Percentiles rank a stretch among this genome's conserved stretches.
These are phyloP conservation scores for Dalbergia oliveri DNA, from an alignment of 306 rosid species.

Conservation along the genomic window DNA sequence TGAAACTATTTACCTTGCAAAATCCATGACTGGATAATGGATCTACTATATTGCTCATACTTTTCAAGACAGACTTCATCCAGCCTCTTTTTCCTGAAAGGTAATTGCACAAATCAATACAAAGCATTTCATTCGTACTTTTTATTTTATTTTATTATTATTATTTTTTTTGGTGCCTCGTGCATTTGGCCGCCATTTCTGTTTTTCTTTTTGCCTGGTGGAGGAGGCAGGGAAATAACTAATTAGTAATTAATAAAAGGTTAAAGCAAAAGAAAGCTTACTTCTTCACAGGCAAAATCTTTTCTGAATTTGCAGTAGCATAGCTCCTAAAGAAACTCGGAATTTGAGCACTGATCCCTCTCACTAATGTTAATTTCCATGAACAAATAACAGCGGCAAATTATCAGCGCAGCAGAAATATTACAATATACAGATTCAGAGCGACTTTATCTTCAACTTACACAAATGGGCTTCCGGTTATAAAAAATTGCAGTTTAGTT, in stretches of 20 bases:
- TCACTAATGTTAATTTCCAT: constrained; percentile 46
- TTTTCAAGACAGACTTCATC: constrained; percentile 87
- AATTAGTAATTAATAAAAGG: background rate
- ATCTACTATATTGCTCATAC: constrained; percentile 85
- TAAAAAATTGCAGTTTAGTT: constrained; percentile 1
- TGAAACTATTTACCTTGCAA: constrained; percentile 71
- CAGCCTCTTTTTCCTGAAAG: constrained; percentile 75
- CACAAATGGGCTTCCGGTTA: background rate
- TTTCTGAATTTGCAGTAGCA: constrained; percentile 63
- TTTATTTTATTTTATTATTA: background rate
- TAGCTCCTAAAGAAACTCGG: constrained; percentile 55
- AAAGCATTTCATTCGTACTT: constrained; percentile 13
- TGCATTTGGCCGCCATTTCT: too few species aligned
- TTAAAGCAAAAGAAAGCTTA: constrained; percentile 51
- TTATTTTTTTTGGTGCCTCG: background rate
- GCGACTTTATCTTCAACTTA: background rate
- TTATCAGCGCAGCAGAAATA: constrained; percentile 16
- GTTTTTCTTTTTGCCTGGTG: background rate
- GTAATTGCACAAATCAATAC: constrained; percentile 1
- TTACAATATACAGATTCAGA: background rate
- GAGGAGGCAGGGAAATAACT: background rate
- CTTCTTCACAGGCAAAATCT: constrained; percentile 65
- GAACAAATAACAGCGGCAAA: constrained; percentile 25
- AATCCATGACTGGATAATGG: constrained; percentile 90
- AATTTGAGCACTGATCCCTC: constrained; percentile 54